Percentiles rank a stretch among this genome's conserved stretches.
Evolutionary conservation across 2,329 filamentous ascomycete genomes (phyloP).

Genomic region (Laburnicola sp.): DNA sequence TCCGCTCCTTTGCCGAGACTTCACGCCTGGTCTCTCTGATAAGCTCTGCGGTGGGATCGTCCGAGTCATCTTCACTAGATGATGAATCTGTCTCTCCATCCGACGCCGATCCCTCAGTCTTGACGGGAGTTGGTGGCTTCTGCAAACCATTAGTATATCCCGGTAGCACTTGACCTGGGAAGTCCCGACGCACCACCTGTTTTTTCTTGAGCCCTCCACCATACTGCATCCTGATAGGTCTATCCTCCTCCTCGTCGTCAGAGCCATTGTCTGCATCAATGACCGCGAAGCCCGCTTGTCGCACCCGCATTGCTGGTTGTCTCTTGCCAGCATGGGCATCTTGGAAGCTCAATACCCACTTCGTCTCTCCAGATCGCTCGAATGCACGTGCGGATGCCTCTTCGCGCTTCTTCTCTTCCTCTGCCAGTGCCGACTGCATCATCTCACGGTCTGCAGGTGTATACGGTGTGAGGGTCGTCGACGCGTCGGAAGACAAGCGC

Average conservation of each 20-base stretch:
- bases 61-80: slow-evolving; percentile 49
- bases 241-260: slow-evolving; percentile 38
- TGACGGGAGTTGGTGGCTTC: slow-evolving; percentile 25
- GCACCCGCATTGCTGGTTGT: slow-evolving; percentile 53
- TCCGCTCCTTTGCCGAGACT: slow-evolving; percentile 48
- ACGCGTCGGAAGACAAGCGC: slow-evolving; percentile 55
- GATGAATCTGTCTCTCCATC: slow-evolving; percentile 32
- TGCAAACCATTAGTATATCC: slow-evolving; percentile 20
- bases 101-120: slow-evolving; percentile 30
- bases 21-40: slow-evolving; percentile 53
- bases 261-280: slow-evolving; percentile 50
- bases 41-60: slow-evolving; percentile 48
- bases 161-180: not conserved
- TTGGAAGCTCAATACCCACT: slow-evolving; percentile 71
- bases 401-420: slow-evolving; percentile 68
- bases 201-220: slow-evolving; percentile 52
- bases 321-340: slow-evolving; percentile 47
- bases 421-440: slow-evolving; percentile 65
- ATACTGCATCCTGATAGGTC: slow-evolving; percentile 52
- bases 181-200: slow-evolving; percentile 20
- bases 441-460: slow-evolving; percentile 59
- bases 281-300: slow-evolving; percentile 63
- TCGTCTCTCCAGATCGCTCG: slow-evolving; percentile 67
- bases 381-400: slow-evolving; percentile 62
- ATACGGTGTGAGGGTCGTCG: slow-evolving; percentile 30